Conservation (phyloP, 345 rosid species). For the Anacardium occidentale region DNA sequence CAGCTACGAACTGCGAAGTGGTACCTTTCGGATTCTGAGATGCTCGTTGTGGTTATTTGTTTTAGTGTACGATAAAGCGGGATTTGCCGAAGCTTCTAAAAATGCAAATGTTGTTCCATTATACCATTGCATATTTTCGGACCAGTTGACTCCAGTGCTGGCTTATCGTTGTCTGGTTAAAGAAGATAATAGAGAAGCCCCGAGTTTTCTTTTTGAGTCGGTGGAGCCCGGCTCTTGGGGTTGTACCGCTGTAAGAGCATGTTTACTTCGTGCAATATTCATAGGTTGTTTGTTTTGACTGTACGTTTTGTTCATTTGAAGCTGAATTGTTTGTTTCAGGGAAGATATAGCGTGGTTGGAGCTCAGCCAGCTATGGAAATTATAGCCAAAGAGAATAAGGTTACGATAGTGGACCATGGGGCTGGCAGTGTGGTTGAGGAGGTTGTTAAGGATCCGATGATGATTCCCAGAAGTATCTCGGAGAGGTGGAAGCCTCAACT, state of each 20-base stretch:
- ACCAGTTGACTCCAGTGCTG: constrained; percentile 81
- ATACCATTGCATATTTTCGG: constrained; percentile 70
- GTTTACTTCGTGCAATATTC: not conserved
- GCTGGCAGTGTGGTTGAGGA: constrained; percentile 54
- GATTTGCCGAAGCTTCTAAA: constrained; percentile 60
- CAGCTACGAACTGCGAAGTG: too few species aligned
- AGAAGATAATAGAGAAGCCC: constrained; percentile 82
- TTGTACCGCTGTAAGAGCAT: constrained; percentile 57
- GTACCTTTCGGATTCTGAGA: not conserved
- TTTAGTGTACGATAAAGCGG: constrained; percentile 43
- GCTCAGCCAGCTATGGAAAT: constrained; percentile 79
- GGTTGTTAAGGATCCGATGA: constrained; percentile 75
- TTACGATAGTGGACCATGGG: constrained; percentile 68
- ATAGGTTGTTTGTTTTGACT: not conserved
- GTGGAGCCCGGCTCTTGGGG: constrained; percentile 62
- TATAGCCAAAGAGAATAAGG: constrained; percentile 71
- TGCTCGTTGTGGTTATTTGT: not conserved
- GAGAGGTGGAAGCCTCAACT: constrained; percentile 79
- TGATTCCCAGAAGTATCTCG: constrained; percentile 57
- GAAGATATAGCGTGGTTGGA: constrained; percentile 80
- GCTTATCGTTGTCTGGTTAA: constrained; percentile 88
- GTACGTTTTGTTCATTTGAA: not conserved
- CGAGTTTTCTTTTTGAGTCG: constrained; percentile 86
- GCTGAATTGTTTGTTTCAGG: constrained; percentile 41
- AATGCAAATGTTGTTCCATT: constrained; percentile 69